Evolutionary conservation across 768 basidiomycete genomes (phyloP).

Genomic region (Amanita phalloides): DNA sequence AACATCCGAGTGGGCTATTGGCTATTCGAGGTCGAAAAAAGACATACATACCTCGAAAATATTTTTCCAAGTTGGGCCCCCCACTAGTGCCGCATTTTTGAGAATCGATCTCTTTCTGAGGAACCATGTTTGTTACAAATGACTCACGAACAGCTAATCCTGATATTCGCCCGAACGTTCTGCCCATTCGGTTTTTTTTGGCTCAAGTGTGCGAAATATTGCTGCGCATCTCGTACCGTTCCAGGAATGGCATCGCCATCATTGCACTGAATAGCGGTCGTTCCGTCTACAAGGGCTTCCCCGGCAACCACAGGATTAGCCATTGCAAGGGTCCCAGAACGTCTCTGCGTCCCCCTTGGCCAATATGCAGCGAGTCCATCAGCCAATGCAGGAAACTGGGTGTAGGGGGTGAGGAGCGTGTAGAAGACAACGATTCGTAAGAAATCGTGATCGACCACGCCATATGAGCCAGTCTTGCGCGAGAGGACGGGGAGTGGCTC

Average conservation of each 20-base stretch:
- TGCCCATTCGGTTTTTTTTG: constrained; percentile 18
- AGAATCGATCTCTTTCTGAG: too few relatives aligned
- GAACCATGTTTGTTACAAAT: neutral
- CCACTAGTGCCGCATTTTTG: neutral
- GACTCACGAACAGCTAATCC: constrained; percentile 22
- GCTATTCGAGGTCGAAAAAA: neutral
- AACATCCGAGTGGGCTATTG: neutral
- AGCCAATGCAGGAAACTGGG: constrained; percentile 21
- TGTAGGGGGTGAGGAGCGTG: constrained; percentile 25
- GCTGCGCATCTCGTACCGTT: constrained; percentile 16
- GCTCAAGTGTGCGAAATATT: constrained; percentile 17
- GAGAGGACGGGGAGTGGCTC: constrained; percentile 23
- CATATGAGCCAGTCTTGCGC: constrained; percentile 15
- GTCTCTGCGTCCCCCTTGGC: constrained; percentile 18
- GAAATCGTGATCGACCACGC: constrained; percentile 25
- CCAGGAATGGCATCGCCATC: constrained; percentile 22
- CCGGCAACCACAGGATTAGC: neutral
- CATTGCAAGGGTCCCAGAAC: constrained; percentile 13
- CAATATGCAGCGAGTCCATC: constrained; percentile 23
- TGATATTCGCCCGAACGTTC: constrained; percentile 20
- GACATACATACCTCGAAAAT: neutral
- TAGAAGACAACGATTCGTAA: constrained; percentile 20
- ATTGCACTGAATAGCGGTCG: constrained; percentile 19
- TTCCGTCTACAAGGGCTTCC: neutral
- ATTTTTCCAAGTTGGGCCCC: neutral